Percentiles rank a stretch among this genome's conserved stretches.
These are phyloP conservation scores for Daldinia concentrica DNA, from an alignment of 495 filamentous ascomycete genomes.

Conservation along the genomic window DNA sequence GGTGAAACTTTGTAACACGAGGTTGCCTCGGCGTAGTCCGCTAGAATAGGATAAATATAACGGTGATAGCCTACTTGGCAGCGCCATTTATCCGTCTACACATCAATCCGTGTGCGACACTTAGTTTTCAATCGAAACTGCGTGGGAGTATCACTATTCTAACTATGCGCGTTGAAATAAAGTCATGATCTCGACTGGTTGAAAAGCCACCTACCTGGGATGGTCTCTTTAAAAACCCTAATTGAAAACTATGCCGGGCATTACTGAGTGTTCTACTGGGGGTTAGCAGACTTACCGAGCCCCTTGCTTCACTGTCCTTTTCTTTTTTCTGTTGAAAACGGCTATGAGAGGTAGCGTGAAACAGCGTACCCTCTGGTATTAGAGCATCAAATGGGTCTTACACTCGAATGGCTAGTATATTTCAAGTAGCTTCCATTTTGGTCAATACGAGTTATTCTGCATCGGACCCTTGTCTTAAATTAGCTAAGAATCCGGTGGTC, in stretches of 20 bases:
- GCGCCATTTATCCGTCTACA: not conserved
- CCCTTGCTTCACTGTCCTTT: no score
- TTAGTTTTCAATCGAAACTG: not conserved
- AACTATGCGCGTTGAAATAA: not conserved
- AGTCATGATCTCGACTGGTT: not conserved
- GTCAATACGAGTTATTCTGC: not conserved
- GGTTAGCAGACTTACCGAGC: no score
- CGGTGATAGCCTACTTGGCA: not conserved
- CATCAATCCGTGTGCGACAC: not conserved
- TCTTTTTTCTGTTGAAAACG: no score
- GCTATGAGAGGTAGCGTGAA: no score
- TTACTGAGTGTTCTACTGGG: no score
- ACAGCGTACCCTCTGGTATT: no score
- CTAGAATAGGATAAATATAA: not conserved
- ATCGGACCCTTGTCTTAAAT: not conserved
- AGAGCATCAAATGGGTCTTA: no score
- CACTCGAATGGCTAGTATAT: not conserved
- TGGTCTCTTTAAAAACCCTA: no score
- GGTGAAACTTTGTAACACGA: not conserved
- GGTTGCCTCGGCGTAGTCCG: not conserved
- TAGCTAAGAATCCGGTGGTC: not conserved
- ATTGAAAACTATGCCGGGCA: no score
- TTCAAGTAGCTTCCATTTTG: not conserved
- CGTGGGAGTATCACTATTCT: no score
- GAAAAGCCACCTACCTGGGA: no score